Evolutionary conservation across 148 eudicot species (phyloP), one percentile per base, ranked within the genome.

Genomic region (Camellia sinensis): DNA sequence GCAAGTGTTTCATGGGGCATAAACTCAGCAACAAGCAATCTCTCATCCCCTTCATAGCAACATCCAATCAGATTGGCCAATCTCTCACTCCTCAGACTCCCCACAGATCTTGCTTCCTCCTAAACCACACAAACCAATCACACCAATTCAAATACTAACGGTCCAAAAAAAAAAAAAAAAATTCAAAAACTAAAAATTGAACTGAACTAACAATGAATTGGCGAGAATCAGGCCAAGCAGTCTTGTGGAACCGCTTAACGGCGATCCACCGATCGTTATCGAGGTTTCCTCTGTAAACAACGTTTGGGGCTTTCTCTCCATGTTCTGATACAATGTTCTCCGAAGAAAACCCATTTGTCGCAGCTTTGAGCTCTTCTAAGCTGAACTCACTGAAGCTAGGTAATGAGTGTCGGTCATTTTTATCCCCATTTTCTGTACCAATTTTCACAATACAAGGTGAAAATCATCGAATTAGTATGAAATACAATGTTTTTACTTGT

Each of bases 1-100:
- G 94, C 91, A 2, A 91, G 88, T 21, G 94, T 91, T 19, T 91
- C 94, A 77, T 91, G 80, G 5, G 94, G 90, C 94, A 91, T 86
- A 53, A 83, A 91, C 79, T 91, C 92, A 11, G 94, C 92, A 43
- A 91, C 89, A 19, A 91, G 89, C 87, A 91, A 83, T 54, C 92
- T 86, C 72, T 91, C 88, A 29, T 91, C 92, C 4, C 90, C 92
- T 74, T 89, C 85, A 48, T 80, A 81, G 79, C 94, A 91, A 75
- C 81, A 91, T 22, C 94, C 94, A 19, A 91, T 85, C 72, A 91
- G 82, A 85, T 91, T 91, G 0, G 88, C 89, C 76, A 91, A 80
- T 48, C 92, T 64, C 50, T 89, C 91, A 45, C 91, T 91, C 76
- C 94, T 88, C 78, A 91, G 81, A 64, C 76, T 84, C 82, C 94